Percentiles rank a stretch among this genome's conserved stretches.
These are phyloP conservation scores for Neckera pumila DNA, from an alignment of 225 moss, liverwort and hornwort species.

Conservation along the genomic window DNA sequence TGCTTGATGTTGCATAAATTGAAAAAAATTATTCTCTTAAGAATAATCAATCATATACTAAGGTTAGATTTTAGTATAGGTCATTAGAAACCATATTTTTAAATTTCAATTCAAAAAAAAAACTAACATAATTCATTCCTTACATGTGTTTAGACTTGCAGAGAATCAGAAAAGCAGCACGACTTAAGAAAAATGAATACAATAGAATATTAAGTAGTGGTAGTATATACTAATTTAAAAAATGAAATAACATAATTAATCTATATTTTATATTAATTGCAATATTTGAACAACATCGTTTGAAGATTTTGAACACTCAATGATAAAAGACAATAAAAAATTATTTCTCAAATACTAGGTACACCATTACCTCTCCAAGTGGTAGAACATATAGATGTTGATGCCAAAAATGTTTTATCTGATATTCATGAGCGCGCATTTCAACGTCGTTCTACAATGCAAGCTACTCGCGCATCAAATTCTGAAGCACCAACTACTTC, in stretches of 20 bases:
- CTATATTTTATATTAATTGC: too few species aligned
- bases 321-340: neutral
- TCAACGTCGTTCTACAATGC: neutral
- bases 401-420: constrained; percentile 39
- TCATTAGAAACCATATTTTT: too few species aligned
- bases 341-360: neutral
- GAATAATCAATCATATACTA: too few species aligned
- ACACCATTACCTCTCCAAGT: constrained; percentile 12
- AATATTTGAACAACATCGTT: neutral
- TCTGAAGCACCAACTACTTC: neutral
- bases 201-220: neutral
- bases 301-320: neutral
- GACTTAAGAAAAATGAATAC: constrained; percentile 10
- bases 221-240: neutral
- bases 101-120: neutral
- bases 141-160: constrained; percentile 5
- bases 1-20: neutral
- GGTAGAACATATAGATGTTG: constrained; percentile 35
- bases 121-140: neutral
- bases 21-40: neutral
- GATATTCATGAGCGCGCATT: constrained; percentile 24
- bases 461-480: neutral
- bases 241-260: neutral
- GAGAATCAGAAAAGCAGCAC: constrained; percentile 31
- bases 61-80: too few species aligned